phyloP scores from a whole-genome alignment of 129 eudicot species.

The Chrysanthemum makinoi region DNA sequence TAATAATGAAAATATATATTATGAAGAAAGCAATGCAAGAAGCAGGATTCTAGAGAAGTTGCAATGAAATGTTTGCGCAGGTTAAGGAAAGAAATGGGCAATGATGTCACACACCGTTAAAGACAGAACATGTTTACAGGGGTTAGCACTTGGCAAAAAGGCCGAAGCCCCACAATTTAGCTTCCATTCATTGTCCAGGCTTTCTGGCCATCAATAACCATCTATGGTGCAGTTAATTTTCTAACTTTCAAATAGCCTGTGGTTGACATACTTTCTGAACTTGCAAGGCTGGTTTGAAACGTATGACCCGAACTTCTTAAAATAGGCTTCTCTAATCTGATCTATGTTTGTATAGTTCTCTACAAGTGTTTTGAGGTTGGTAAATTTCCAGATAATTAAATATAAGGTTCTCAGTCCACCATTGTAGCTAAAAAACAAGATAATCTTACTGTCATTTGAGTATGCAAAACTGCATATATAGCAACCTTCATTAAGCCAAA shows the following conservation, averaged over 20 bases:
- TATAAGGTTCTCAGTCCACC: background rate
- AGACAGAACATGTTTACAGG: background rate
- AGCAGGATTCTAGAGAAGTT: constrained; percentile 1
- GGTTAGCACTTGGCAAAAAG: background rate
- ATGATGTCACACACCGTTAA: background rate
- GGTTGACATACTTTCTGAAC: background rate
- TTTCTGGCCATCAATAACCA: background rate
- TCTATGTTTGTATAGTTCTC: no score
- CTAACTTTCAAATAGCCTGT: background rate
- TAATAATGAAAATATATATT: background rate
- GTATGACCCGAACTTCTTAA: no score
- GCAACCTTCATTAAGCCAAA: no score
- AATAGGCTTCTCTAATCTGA: no score
- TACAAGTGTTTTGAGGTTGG: no score
- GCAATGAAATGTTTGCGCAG: no score
- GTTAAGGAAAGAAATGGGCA: background rate
- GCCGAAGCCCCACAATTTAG: no score
- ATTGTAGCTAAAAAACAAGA: background rate
- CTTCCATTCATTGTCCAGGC: background rate
- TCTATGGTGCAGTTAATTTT: background rate
- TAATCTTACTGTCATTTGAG: background rate
- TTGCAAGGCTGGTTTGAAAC: background rate
- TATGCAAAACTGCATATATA: background rate
- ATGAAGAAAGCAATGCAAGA: constrained; percentile 15
- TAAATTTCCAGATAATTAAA: no score